phyloP scores from a whole-genome alignment of 495 filamentous ascomycete species.

The Parachaetomium inaequale region DNA sequence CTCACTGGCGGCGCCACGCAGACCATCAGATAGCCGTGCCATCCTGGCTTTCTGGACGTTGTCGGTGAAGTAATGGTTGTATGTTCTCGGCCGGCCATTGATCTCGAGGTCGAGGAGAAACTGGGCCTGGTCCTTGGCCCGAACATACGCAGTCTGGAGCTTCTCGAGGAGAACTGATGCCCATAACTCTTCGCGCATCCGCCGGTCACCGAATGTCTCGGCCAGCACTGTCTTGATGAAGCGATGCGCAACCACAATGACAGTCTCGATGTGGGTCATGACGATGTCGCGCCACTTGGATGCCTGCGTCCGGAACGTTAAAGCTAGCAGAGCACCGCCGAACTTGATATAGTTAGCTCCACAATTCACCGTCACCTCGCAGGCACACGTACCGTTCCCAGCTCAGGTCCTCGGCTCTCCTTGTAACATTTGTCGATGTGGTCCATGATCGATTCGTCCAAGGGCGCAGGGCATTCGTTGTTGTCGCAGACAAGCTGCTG shows the following conservation, averaged over 20 bases:
- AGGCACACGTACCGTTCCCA: conserved; percentile 30
- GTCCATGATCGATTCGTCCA: conserved; percentile 21
- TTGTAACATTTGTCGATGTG: conserved; percentile 29
- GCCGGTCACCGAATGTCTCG: conserved; percentile 39
- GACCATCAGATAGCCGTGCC: conserved; percentile 25
- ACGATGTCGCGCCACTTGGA: conserved; percentile 41
- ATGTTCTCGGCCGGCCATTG: conserved; percentile 43
- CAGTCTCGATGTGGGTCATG: conserved; percentile 43
- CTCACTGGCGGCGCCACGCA: not conserved
- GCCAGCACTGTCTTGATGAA: conserved; percentile 45
- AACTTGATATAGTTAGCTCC: conserved; percentile 17
- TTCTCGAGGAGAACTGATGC: conserved; percentile 40
- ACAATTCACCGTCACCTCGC: not conserved
- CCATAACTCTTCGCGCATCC: conserved; percentile 39
- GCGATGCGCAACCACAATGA: conserved; percentile 44
- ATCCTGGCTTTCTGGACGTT: conserved; percentile 42
- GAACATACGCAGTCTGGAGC: conserved; percentile 43
- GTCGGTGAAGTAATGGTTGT: conserved; percentile 53
- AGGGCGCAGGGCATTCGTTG: not conserved
- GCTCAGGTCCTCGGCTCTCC: conserved; percentile 31
- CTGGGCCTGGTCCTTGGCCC: conserved; percentile 39
- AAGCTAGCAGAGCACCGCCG: conserved; percentile 41
- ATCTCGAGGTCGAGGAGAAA: conserved; percentile 52
- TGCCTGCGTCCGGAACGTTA: conserved; percentile 50
- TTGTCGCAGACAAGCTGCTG: conserved; percentile 22